Percentiles rank a stretch among this genome's conserved stretches.
Evolutionary conservation across 371 early-diverging fungal species (phyloP).

Genomic region (Basidiobolus meristosporus): DNA sequence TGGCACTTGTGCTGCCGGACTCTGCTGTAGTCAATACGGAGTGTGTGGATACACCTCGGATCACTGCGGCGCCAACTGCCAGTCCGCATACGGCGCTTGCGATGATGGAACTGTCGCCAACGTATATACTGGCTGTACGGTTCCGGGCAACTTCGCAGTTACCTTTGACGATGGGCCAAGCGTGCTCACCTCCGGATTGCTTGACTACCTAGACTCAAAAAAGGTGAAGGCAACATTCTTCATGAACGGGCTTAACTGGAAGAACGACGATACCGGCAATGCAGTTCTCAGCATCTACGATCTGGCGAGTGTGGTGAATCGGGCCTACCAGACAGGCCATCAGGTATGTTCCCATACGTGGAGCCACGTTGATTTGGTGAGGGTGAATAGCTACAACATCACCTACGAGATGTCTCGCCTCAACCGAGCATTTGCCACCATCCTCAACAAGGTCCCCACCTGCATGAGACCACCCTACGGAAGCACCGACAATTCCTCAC

Average conservation of each 20-base stretch:
- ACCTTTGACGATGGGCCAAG: constrained; percentile 51
- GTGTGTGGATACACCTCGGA: too few relatives aligned
- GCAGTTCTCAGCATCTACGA: neutral
- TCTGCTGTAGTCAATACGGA: too few relatives aligned
- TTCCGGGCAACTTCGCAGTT: constrained; percentile 12
- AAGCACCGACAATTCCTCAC: constrained; percentile 1
- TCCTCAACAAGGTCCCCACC: constrained; percentile 16
- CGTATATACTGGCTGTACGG: neutral
- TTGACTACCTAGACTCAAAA: constrained; percentile 18
- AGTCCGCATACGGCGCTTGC: too few relatives aligned
- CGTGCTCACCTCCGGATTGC: constrained; percentile 14
- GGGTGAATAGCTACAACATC: constrained; percentile 11
- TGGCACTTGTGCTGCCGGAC: too few relatives aligned
- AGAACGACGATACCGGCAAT: constrained; percentile 7
- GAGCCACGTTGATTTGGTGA: constrained; percentile 19
- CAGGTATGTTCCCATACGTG: constrained; percentile 28
- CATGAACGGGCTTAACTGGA: constrained; percentile 25
- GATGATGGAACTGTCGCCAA: too few relatives aligned
- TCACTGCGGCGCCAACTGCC: too few relatives aligned
- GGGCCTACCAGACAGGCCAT: constrained; percentile 20
- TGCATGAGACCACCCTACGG: constrained; percentile 20
- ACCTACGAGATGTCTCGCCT: constrained; percentile 5
- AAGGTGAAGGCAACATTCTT: constrained; percentile 44
- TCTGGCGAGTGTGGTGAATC: constrained; percentile 3
- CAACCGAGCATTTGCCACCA: constrained; percentile 10